These are phyloP conservation scores for Phytophthora citricola DNA, from an alignment of 352 stramenopile genomes.

Conservation along the genomic window DNA sequence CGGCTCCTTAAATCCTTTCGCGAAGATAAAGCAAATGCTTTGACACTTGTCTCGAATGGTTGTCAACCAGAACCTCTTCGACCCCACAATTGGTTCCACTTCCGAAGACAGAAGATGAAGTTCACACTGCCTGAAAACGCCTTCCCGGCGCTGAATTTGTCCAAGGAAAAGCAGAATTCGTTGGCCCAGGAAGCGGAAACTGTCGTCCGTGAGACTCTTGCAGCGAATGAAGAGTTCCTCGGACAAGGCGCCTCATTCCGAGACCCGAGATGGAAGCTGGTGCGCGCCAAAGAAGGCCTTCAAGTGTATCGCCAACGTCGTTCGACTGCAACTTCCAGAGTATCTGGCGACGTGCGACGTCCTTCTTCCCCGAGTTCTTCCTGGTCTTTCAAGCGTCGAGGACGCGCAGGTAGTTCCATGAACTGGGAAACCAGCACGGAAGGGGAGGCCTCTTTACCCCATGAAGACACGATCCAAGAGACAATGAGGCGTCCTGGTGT, in stretches of 20 bases:
- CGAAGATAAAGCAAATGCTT: constrained; percentile 14
- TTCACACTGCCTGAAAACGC: constrained; percentile 48
- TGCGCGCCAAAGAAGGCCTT: constrained; percentile 46
- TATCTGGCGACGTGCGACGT: not conserved
- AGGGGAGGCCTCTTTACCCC: not conserved
- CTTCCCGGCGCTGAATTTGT: constrained; percentile 39
- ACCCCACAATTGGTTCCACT: constrained; percentile 14
- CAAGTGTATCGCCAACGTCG: constrained; percentile 37
- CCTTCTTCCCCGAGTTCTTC: constrained; percentile 5
- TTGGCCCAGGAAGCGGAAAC: constrained; percentile 47
- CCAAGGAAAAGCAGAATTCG: constrained; percentile 31
- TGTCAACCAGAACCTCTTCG: not conserved
- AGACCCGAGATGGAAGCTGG: constrained; percentile 42
- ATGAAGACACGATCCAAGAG: constrained; percentile 15
- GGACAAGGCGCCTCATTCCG: constrained; percentile 30
- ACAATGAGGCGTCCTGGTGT: constrained; percentile 33
- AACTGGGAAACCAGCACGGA: not conserved
- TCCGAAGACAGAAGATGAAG: constrained; percentile 35
- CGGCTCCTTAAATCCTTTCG: not conserved
- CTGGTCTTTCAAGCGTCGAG: constrained; percentile 15
- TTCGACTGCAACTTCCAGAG: not conserved
- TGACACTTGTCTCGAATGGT: constrained; percentile 8
- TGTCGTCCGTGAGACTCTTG: constrained; percentile 51
- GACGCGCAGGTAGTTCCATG: not conserved
- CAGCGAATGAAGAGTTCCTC: constrained; percentile 48